Evolutionary conservation across 305 asterid species (phyloP).

Genomic region (Fraxinus ornus): DNA sequence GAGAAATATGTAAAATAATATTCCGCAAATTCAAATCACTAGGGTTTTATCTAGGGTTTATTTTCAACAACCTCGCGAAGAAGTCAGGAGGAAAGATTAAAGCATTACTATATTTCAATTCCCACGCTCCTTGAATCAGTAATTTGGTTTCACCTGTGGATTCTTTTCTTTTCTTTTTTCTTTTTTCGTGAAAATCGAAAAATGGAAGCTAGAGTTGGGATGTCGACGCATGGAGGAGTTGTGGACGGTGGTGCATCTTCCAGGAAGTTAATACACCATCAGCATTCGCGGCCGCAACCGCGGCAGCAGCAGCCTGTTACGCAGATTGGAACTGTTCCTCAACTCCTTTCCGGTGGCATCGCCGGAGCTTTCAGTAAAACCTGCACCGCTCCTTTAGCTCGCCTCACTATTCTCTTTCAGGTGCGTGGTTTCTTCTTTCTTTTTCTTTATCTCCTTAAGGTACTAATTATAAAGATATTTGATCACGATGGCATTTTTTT

Average conservation of each 20-base stretch:
- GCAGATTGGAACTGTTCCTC: slow-evolving; percentile 49
- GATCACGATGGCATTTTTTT: neutral
- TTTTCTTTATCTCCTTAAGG: neutral
- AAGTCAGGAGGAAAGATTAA: neutral
- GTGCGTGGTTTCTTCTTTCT: slow-evolving; percentile 10
- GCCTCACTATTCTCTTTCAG: slow-evolving; percentile 59
- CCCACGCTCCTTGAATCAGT: neutral
- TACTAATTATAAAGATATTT: neutral
- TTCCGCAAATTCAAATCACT: neutral
- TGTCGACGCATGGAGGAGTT: neutral
- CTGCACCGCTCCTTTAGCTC: slow-evolving; percentile 28
- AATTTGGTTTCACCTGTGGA: neutral
- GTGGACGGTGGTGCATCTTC: neutral
- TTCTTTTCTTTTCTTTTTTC: neutral
- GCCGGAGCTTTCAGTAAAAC: slow-evolving; percentile 55
- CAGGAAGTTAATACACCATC: neutral
- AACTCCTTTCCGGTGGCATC: slow-evolving; percentile 53
- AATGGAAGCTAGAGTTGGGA: neutral
- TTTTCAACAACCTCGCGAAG: neutral
- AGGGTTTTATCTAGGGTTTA: neutral
- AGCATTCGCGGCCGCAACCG: slow-evolving; percentile 16
- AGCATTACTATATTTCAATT: neutral
- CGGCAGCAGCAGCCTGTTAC: slow-evolving; percentile 20
- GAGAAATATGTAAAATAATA: neutral
- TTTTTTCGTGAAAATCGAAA: neutral